A percentile compares a stretch with the other conserved stretches of the same genome.
These are phyloP conservation scores for Penicillium canescens DNA, from an alignment of 495 filamentous ascomycete species.

Conservation along the genomic window DNA sequence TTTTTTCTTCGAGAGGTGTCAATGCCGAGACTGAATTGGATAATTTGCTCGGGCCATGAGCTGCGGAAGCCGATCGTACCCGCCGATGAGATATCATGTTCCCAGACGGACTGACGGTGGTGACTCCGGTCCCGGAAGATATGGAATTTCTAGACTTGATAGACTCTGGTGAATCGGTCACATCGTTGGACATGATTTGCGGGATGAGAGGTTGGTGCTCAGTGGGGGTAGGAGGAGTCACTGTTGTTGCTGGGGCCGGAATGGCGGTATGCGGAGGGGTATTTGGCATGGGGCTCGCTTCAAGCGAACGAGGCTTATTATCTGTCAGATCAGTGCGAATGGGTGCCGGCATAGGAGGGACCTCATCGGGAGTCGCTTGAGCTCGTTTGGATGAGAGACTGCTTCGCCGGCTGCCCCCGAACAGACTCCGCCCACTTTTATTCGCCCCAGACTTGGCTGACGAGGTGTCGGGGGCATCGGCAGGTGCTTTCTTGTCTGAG, in stretches of 20 bases:
- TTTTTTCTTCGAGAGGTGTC: conserved; percentile 69
- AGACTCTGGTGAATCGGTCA: conserved; percentile 40
- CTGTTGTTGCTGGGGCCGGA: conserved; percentile 48
- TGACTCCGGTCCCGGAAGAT: conserved; percentile 26
- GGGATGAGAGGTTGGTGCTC: conserved; percentile 24
- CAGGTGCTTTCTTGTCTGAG: conserved; percentile 42
- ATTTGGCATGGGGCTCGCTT: conserved; percentile 32
- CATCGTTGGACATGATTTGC: conserved; percentile 22
- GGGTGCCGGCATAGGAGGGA: conserved; percentile 34
- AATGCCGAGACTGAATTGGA: conserved; percentile 76
- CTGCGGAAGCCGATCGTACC: conserved; percentile 63
- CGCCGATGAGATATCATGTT: conserved; percentile 78
- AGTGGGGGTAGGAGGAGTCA: conserved; percentile 57
- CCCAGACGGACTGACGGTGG: conserved; percentile 55
- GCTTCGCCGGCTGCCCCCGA: conserved; percentile 36
- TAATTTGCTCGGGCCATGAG: conserved; percentile 81
- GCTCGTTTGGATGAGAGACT: conserved; percentile 43
- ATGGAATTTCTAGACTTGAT: conserved; percentile 29
- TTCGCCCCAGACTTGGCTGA: conserved; percentile 38
- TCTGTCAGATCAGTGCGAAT: conserved; percentile 41
- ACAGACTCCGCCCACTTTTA: conserved; percentile 27
- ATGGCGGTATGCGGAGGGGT: conserved; percentile 47
- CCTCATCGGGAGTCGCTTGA: conserved; percentile 28
- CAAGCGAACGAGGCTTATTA: conserved; percentile 22
- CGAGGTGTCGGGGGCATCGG: conserved; percentile 43